Evolutionary conservation across 768 basidiomycete species (phyloP).

Genomic region (Tulasnella sp.): DNA sequence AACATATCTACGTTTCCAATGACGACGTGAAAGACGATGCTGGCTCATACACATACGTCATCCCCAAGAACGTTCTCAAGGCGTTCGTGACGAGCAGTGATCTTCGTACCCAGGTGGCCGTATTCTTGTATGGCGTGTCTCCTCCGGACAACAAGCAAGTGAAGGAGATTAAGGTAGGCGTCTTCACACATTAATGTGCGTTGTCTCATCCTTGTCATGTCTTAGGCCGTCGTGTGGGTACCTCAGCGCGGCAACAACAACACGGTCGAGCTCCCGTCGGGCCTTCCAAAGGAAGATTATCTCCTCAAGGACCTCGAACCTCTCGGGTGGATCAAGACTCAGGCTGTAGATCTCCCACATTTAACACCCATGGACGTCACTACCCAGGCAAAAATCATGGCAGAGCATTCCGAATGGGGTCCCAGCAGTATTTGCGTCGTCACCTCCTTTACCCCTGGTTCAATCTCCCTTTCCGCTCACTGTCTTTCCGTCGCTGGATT

Average conservation of each 20-base stretch:
- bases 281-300: conserved; percentile 90
- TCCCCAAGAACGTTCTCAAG: conserved; percentile 93
- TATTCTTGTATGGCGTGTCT: conserved; percentile 82
- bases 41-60: conserved; percentile 83
- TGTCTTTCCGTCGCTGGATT: conserved; percentile 83
- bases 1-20: conserved; percentile 98
- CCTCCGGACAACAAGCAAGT: conserved; percentile 96
- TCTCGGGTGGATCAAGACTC: conserved; percentile 94
- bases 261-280: conserved; percentile 76
- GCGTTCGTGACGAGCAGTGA: conserved; percentile 90
- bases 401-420: conserved; percentile 89
- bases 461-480: conserved; percentile 89
- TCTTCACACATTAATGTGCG: background rate
- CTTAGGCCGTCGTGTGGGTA: conserved; percentile 80
- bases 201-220: conserved; percentile 15
- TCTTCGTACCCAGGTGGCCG: conserved; percentile 91
- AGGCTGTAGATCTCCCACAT: conserved; percentile 82
- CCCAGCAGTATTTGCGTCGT: conserved; percentile 89
- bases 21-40: conserved; percentile 99
- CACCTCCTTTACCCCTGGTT: conserved; percentile 94
- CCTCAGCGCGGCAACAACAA: conserved; percentile 96
- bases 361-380: conserved; percentile 88
- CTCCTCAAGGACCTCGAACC: conserved; percentile 91
- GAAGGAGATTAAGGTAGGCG: conserved; percentile 79
- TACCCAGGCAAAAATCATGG: conserved; percentile 94